Conservation (phyloP, 78 protist species). For the Dictyostelium discoideum region dicty_2.7 NC_007090.3:3240001-3240500, state of each 20-base stretch:
- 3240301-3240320: no score
- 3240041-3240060: background rate
- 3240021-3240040: no score
- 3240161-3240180: conserved; percentile 2
- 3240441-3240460: no score
- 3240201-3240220: conserved; percentile 2
- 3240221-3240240: background rate
- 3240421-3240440: background rate
- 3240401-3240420: background rate
- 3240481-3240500: no score
- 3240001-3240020: background rate
- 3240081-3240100: background rate
- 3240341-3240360: no score
- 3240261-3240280: background rate
- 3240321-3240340: no score
- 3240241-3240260: background rate
- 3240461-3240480: no score
- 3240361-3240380: no score
- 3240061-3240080: background rate
- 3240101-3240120: background rate
- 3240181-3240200: conserved; percentile 51
- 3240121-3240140: background rate
- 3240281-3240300: no score
- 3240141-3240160: background rate
- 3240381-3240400: no score